These are phyloP conservation scores for Singerocomus rubriflavus DNA, from an alignment of 1,284 basidiomycete species.

Conservation along the genomic window DNA sequence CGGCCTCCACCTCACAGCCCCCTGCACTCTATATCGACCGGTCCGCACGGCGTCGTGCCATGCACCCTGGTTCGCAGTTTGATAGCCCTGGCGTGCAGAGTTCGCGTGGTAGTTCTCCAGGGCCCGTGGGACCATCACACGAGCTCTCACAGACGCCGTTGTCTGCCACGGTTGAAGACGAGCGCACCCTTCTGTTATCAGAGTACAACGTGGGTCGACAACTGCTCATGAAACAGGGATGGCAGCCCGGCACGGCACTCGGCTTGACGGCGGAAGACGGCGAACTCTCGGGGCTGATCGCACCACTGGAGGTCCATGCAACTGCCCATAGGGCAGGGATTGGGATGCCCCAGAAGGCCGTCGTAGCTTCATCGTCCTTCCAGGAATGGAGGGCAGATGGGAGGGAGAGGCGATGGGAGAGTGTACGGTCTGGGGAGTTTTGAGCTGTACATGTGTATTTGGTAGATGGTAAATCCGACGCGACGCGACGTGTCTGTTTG, in stretches of 20 bases:
- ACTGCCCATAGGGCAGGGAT: conserved; percentile 51
- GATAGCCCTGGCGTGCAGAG: conserved; percentile 45
- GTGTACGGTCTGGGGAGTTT: background rate
- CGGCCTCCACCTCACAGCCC: conserved; percentile 15
- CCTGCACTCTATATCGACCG: conserved; percentile 54
- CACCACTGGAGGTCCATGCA: conserved; percentile 50
- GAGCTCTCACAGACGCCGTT: conserved; percentile 14
- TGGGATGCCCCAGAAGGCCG: conserved; percentile 36
- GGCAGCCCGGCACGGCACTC: conserved; percentile 63
- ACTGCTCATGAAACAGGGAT: conserved; percentile 69
- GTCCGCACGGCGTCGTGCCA: conserved; percentile 61
- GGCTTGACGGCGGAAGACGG: conserved; percentile 33
- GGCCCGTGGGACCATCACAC: conserved; percentile 3
- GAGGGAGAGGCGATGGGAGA: conserved; percentile 31
- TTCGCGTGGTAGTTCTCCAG: conserved; percentile 26
- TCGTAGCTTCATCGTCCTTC: background rate
- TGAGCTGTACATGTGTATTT: too few species aligned
- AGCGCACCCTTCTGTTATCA: conserved; percentile 45
- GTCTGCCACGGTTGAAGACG: conserved; percentile 19
- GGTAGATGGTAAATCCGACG: background rate
- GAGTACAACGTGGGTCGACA: conserved; percentile 63
- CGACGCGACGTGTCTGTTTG: conserved; percentile 37
- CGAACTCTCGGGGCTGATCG: conserved; percentile 43
- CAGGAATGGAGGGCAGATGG: conserved; percentile 31
- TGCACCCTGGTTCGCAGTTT: conserved; percentile 47